phyloP scores from a whole-genome alignment of 108 stramenopile species.

The Cyclotella cryptica region DNA sequence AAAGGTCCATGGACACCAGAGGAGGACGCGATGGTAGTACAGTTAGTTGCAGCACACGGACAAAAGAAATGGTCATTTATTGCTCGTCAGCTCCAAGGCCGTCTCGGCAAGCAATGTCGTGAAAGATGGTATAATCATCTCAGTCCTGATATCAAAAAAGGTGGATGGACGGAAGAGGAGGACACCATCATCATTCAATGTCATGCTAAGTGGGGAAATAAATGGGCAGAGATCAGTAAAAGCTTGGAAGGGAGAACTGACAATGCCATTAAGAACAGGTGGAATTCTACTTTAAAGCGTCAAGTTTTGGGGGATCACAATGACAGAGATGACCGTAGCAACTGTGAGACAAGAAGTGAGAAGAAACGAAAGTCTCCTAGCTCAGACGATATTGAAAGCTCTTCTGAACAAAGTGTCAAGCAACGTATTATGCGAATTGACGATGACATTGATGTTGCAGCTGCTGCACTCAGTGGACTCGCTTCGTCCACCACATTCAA shows the following conservation, averaged over 20 bases:
- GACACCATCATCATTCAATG: constrained; percentile 81
- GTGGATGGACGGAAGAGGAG: constrained; percentile 94
- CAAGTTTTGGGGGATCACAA: not conserved
- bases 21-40: constrained; percentile 88
- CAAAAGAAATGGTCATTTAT: constrained; percentile 94
- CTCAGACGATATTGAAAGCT: not conserved
- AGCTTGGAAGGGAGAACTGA: constrained; percentile 93
- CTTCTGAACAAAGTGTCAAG: constrained; percentile 4
- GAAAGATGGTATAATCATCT: constrained; percentile 99
- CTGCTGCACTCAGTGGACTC: constrained; percentile 46
- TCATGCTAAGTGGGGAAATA: constrained; percentile 88
- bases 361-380: constrained; percentile 37
- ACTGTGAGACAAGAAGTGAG: not conserved
- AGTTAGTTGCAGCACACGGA: constrained; percentile 79
- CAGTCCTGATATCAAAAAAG: constrained; percentile 95
- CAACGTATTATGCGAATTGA: constrained; percentile 34
- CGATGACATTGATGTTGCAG: constrained; percentile 45
- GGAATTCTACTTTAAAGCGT: constrained; percentile 92
- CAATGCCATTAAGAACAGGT: constrained; percentile 99
- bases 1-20: constrained; percentile 98
- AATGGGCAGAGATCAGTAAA: constrained; percentile 97
- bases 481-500: constrained; percentile 13
- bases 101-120: constrained; percentile 98
- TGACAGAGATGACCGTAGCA: constrained; percentile 7
- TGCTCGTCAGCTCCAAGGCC: constrained; percentile 90